Percentiles rank a stretch among this genome's conserved stretches.
Evolutionary conservation across 179 eudicot genomes (phyloP).

Genomic region (Spinacia oleracea): DNA sequence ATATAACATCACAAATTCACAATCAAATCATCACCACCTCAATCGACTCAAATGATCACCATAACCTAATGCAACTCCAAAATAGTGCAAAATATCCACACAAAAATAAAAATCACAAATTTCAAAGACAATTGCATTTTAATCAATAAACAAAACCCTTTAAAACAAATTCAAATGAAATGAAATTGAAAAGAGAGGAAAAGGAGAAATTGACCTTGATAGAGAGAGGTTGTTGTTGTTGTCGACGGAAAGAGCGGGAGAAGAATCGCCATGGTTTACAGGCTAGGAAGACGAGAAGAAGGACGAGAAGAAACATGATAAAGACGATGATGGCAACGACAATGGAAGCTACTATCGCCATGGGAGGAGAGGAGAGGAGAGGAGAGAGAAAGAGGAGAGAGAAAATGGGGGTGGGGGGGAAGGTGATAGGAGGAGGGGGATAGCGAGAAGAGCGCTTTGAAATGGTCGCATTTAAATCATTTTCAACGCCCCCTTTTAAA

Average conservation of each 20-base stretch:
- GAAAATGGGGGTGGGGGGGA: no score
- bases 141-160: neutral
- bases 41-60: neutral
- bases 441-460: no score
- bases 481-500: no score
- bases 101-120: neutral
- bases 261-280: conserved; percentile 90
- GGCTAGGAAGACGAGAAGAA: conserved; percentile 52
- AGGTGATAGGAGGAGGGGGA: no score
- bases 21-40: neutral
- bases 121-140: neutral
- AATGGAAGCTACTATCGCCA: conserved; percentile 41
- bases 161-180: neutral
- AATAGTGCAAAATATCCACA: neutral
- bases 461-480: no score
- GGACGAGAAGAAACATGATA: conserved; percentile 51
- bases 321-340: conserved; percentile 28
- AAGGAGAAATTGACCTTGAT: conserved; percentile 45
- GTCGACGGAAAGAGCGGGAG: conserved; percentile 32
- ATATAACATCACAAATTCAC: neutral
- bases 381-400: neutral
- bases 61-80: conserved; percentile 6
- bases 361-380: neutral
- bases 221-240: conserved; percentile 23
- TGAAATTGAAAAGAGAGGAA: neutral